Percentiles rank a stretch among this genome's conserved stretches.
Evolutionary conservation across 2,329 filamentous ascomycete genomes (phyloP).

Genomic region (Monilinia laxa): DNA sequence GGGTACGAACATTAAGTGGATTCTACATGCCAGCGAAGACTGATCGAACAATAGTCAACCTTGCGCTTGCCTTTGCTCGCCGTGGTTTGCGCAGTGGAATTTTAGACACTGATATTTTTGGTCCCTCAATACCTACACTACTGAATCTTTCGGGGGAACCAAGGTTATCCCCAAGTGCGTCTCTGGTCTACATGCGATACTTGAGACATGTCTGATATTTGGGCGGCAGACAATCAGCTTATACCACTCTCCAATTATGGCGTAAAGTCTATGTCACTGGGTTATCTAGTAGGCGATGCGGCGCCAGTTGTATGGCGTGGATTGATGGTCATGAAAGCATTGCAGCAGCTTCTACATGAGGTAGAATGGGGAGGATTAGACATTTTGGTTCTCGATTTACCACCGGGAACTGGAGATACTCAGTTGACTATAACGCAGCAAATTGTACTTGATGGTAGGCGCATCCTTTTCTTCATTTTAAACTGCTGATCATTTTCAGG

Average conservation of each 20-base stretch:
- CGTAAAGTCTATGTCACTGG: constrained; percentile 98
- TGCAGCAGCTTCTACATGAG: constrained; percentile 92
- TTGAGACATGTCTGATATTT: constrained; percentile 32
- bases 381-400: constrained; percentile 83
- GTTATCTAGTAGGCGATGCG: constrained; percentile 77
- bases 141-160: constrained; percentile 81
- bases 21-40: background rate
- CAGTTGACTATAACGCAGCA: constrained; percentile 97
- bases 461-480: background rate
- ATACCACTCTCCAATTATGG: constrained; percentile 91
- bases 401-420: constrained; percentile 92
- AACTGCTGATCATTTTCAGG: constrained; percentile 46
- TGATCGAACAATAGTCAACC: constrained; percentile 56
- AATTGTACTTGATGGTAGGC: constrained; percentile 75
- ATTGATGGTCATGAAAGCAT: constrained; percentile 95
- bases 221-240: constrained; percentile 66
- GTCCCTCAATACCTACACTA: constrained; percentile 88
- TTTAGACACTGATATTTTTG: constrained; percentile 94
- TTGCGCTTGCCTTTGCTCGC: constrained; percentile 82
- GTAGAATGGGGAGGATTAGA: constrained; percentile 93
- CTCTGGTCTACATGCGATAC: constrained; percentile 17
- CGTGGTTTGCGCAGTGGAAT: constrained; percentile 81
- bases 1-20: constrained; percentile 49
- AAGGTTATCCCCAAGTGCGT: constrained; percentile 67
- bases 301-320: constrained; percentile 93